A percentile compares a stretch with the other conserved stretches of the same genome.
These are phyloP conservation scores for Chalciporus chontae DNA, from an alignment of 768 basidiomycete species.

Conservation along the genomic window DNA sequence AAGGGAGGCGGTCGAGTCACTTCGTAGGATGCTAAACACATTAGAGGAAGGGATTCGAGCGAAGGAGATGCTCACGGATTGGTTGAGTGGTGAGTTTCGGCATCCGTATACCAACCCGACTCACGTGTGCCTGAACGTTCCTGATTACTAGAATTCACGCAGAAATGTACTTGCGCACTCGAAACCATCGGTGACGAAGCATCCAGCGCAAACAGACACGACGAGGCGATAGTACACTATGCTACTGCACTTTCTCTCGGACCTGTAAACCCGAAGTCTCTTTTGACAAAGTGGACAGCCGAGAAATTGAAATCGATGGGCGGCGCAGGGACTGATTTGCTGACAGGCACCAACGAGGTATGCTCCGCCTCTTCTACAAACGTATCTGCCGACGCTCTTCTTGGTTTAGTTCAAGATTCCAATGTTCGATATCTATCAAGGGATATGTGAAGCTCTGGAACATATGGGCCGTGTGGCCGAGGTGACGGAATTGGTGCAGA, in stretches of 20 bases:
- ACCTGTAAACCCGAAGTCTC: neutral
- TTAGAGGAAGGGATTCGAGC: neutral
- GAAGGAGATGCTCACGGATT: neutral
- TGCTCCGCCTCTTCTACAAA: neutral
- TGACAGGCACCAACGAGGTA: constrained; percentile 2
- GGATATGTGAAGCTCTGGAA: constrained; percentile 8
- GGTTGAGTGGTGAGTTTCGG: constrained; percentile 3
- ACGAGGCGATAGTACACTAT: constrained; percentile 1
- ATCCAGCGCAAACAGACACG: neutral
- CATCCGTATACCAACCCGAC: neutral
- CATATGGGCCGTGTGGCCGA: neutral
- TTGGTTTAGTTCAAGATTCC: neutral
- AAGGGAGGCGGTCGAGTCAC: neutral
- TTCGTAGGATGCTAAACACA: neutral
- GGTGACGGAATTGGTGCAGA: neutral
- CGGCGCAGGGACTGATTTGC: neutral
- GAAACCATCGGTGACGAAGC: neutral
- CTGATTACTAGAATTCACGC: neutral
- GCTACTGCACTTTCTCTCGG: neutral
- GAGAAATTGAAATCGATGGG: neutral
- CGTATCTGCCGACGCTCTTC: neutral
- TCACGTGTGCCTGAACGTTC: neutral
- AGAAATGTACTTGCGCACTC: neutral
- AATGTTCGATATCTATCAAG: neutral
- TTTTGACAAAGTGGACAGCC: constrained; percentile 8